phyloP scores from a whole-genome alignment of 2,329 filamentous ascomycete genomes.

The Biscogniauxia sp. region DNA sequence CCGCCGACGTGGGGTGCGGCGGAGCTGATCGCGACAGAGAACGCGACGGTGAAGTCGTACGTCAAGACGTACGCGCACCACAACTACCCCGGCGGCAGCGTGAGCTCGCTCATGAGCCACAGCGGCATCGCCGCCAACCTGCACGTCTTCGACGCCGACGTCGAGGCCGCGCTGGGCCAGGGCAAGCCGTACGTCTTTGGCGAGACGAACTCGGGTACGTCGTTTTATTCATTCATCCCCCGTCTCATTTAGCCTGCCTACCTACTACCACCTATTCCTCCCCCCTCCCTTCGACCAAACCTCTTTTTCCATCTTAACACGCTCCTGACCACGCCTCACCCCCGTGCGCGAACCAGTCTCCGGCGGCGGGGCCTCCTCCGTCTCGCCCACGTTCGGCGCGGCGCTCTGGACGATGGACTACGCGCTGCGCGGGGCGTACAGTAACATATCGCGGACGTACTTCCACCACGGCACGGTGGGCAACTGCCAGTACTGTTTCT shows the following conservation, averaged over 20 bases:
- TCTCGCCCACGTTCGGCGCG: conserved; percentile 47
- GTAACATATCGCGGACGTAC: conserved; percentile 41
- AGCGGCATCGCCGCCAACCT: conserved; percentile 39
- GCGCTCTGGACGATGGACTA: conserved; percentile 53
- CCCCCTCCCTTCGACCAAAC: conserved; percentile 22
- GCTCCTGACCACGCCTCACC: no score
- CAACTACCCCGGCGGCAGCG: conserved; percentile 46
- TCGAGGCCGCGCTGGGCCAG: conserved; percentile 36
- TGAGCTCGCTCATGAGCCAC: conserved; percentile 45
- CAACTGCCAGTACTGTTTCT: conserved; percentile 40
- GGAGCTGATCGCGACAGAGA: conserved; percentile 38
- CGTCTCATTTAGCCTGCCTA: not conserved
- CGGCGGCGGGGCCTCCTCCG: conserved; percentile 37
- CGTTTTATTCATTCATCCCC: not conserved
- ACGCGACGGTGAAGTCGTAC: conserved; percentile 36
- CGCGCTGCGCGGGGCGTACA: conserved; percentile 34
- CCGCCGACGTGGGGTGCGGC: conserved; percentile 39
- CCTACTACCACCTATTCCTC: not conserved
- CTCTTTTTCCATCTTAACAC: not conserved
- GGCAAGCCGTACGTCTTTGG: conserved; percentile 47
- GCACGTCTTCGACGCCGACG: conserved; percentile 38
- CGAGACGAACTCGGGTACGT: conserved; percentile 48
- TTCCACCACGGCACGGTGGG: conserved; percentile 54
- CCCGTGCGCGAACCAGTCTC: conserved; percentile 28
- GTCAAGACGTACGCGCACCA: conserved; percentile 45